A percentile compares a stretch with the other conserved stretches of the same genome.
Conservation (phyloP, 108 stramenopile genomes). For the Cyclotella baltica region DNA sequence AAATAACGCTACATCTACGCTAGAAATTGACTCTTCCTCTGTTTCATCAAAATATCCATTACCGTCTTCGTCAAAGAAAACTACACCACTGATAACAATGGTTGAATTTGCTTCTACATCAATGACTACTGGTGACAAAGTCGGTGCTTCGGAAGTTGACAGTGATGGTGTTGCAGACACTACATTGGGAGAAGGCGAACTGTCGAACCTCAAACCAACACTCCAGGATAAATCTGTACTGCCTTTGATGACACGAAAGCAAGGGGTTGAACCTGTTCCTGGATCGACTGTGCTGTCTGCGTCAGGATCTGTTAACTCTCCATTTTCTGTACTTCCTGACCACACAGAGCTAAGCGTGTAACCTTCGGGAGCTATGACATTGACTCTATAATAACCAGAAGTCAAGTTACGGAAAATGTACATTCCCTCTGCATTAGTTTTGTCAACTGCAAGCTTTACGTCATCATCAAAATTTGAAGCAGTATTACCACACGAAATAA, state of each 20-base stretch:
- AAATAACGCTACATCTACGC: constrained; percentile 41
- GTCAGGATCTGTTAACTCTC: constrained; percentile 5
- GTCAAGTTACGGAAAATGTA: constrained; percentile 34
- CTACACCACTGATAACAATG: constrained; percentile 19
- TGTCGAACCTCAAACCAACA: constrained; percentile 19
- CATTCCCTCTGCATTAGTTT: constrained; percentile 36
- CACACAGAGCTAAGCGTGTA: constrained; percentile 32
- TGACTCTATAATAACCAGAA: constrained; percentile 29
- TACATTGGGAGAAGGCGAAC: neutral
- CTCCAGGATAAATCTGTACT: constrained; percentile 13
- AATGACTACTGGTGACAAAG: neutral
- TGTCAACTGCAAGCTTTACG: constrained; percentile 7
- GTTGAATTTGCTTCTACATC: neutral
- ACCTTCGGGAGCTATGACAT: constrained; percentile 21
- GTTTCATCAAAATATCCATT: constrained; percentile 27
- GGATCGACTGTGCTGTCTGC: constrained; percentile 30
- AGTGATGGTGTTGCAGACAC: neutral
- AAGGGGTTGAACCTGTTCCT: constrained; percentile 26
- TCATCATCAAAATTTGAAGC: constrained; percentile 15
- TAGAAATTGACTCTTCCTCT: constrained; percentile 23
- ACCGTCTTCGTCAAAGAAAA: constrained; percentile 13
- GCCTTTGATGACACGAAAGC: constrained; percentile 23
- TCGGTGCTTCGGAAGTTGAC: neutral
- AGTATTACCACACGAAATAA: constrained; percentile 35
- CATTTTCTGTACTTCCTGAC: constrained; percentile 16